A percentile compares a stretch with the other conserved stretches of the same genome.
Evolutionary conservation across 2,329 filamentous ascomycete genomes (phyloP).

Genomic region (Trichoderma sp.): DNA sequence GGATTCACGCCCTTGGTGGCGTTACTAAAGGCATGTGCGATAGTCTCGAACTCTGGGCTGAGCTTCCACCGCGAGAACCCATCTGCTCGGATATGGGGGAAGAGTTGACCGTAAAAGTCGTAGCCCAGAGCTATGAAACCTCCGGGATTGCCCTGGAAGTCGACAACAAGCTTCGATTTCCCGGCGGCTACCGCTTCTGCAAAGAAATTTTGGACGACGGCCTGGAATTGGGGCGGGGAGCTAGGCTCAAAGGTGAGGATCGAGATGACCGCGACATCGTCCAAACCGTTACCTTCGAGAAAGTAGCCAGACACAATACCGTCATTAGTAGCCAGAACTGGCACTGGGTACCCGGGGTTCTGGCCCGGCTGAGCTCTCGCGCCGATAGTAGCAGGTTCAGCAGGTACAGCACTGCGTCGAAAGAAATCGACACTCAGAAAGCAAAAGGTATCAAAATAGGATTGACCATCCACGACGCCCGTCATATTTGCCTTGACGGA

Average conservation of each 20-base stretch:
- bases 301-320: conserved; percentile 33
- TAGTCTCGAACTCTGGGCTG: conserved; percentile 41
- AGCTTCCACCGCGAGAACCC: conserved; percentile 42
- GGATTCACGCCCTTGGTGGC: conserved; percentile 45
- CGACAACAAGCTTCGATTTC: conserved; percentile 58
- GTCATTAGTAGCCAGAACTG: conserved; percentile 28
- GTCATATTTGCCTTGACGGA: conserved; percentile 30
- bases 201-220: conserved; percentile 35
- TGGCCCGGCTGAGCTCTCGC: background rate
- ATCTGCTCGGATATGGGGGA: conserved; percentile 36
- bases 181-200: conserved; percentile 40
- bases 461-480: conserved; percentile 32
- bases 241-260: conserved; percentile 28
- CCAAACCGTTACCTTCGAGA: conserved; percentile 34
- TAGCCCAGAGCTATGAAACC: conserved; percentile 59
- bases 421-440: conserved; percentile 16
- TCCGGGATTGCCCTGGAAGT: conserved; percentile 47
- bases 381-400: background rate
- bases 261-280: conserved; percentile 33
- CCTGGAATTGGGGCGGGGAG: conserved; percentile 35
- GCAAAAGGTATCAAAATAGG: conserved; percentile 37
- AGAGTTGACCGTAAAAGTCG: conserved; percentile 59
- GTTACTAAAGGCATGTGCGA: conserved; percentile 44
- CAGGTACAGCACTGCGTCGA: background rate
- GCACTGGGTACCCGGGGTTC: conserved; percentile 29